phyloP scores from a whole-genome alignment of 2,329 filamentous ascomycete species.

The Clarireedia paspali region DNA sequence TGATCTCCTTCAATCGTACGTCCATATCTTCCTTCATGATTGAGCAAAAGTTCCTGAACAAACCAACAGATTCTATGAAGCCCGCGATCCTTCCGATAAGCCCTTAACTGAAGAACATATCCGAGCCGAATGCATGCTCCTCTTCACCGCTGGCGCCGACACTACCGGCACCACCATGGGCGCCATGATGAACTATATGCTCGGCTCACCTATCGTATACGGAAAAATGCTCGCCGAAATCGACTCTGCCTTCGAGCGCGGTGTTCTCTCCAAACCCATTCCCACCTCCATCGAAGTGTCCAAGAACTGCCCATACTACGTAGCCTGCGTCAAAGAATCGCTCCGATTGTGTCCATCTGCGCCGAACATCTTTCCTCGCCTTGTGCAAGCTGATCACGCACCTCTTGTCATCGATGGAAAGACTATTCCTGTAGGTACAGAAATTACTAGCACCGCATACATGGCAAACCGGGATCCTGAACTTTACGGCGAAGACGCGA shows the following conservation, averaged over 20 bases:
- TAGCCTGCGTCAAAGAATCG: slow-evolving; percentile 8
- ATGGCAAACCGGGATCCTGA: slow-evolving; percentile 4
- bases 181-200: slow-evolving; percentile 2
- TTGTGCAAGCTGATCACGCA: not conserved
- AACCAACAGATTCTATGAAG: slow-evolving; percentile 3
- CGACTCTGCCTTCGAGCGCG: not conserved
- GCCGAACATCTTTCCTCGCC: slow-evolving; percentile 4
- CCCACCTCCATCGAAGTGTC: not conserved
- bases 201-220: not conserved
- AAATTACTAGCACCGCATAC: slow-evolving; percentile 4
- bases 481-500: slow-evolving; percentile 3
- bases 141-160: slow-evolving; percentile 4
- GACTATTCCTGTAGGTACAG: not conserved
- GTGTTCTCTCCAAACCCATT: not conserved
- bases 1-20: slow-evolving; percentile 46
- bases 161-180: slow-evolving; percentile 4
- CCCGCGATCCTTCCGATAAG: not conserved
- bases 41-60: not conserved
- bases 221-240: slow-evolving; percentile 1
- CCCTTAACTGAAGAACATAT: slow-evolving; percentile 1
- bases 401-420: slow-evolving; percentile 3
- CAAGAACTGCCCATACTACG: slow-evolving; percentile 4
- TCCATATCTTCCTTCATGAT: not conserved
- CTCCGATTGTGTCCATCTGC: slow-evolving; percentile 1
- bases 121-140: slow-evolving; percentile 2